phyloP scores from a whole-genome alignment of 2,329 filamentous ascomycete genomes.

The Cercospora beticola region DNA sequence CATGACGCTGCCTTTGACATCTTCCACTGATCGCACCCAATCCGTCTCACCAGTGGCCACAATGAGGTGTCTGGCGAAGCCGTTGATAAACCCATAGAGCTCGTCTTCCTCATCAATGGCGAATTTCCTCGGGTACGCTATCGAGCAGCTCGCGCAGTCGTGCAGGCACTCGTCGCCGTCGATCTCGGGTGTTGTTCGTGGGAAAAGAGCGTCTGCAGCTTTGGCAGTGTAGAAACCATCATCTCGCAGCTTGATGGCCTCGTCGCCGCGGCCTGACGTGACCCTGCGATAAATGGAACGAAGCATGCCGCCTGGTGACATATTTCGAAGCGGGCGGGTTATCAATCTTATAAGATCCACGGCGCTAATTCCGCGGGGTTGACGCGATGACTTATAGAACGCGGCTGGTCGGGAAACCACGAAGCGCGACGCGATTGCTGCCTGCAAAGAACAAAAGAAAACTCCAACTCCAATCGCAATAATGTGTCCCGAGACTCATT shows the following conservation, averaged over 20 bases:
- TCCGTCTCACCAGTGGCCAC: constrained; percentile 95
- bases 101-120: constrained; percentile 72
- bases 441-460: neutral
- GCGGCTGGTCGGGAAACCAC: neutral
- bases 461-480: neutral
- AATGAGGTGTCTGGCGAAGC: constrained; percentile 84
- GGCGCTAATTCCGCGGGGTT: neutral
- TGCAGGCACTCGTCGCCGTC: constrained; percentile 88
- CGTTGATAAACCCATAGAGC: constrained; percentile 81
- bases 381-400: neutral
- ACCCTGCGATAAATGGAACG: constrained; percentile 14
- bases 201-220: constrained; percentile 62
- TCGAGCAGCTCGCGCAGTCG: constrained; percentile 79
- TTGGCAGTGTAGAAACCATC: constrained; percentile 51
- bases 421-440: neutral
- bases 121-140: constrained; percentile 74
- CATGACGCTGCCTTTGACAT: constrained; percentile 71
- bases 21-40: constrained; percentile 84
- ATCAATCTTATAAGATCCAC: constrained; percentile 8
- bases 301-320: constrained; percentile 20
- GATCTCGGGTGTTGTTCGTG: constrained; percentile 67
- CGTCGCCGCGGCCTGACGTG: constrained; percentile 12
- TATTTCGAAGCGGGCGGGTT: neutral
- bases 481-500: neutral
- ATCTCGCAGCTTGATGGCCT: constrained; percentile 29